Percentiles rank a stretch among this genome's conserved stretches.
phyloP scores from a whole-genome alignment of 2,329 filamentous ascomycete genomes.

The Penicillium concentricum region DNA sequence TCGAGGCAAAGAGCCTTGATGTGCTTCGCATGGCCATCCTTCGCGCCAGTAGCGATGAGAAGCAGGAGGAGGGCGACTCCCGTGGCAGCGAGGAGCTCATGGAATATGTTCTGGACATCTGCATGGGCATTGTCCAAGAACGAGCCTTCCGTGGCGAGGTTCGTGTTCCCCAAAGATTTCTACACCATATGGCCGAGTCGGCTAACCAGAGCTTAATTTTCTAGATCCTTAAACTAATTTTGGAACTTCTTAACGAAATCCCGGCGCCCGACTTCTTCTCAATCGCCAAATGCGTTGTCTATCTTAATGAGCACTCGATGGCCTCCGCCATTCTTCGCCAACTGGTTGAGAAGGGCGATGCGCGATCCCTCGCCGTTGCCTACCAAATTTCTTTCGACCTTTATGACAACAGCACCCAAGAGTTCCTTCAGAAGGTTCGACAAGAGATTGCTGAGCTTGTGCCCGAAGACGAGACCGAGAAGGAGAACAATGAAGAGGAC shows the following conservation, averaged over 20 bases:
- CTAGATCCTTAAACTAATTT: conserved; percentile 82
- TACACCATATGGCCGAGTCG: not conserved
- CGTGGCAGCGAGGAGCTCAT: conserved; percentile 83
- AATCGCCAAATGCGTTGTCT: conserved; percentile 96
- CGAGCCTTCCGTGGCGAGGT: conserved; percentile 74
- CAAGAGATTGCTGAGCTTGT: conserved; percentile 66
- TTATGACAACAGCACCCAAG: conserved; percentile 97
- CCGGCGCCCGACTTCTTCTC: conserved; percentile 95
- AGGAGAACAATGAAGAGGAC: conserved; percentile 52
- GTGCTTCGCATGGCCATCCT: conserved; percentile 84
- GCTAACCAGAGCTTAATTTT: conserved; percentile 1
- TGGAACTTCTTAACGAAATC: conserved; percentile 93
- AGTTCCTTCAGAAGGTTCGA: conserved; percentile 88
- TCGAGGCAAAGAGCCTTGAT: conserved; percentile 89
- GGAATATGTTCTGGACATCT: conserved; percentile 93
- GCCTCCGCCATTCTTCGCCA: conserved; percentile 82
- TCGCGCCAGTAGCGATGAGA: conserved; percentile 83
- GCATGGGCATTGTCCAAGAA: conserved; percentile 97
- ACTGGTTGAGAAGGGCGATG: conserved; percentile 75
- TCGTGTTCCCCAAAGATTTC: conserved; percentile 19
- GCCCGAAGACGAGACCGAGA: conserved; percentile 41
- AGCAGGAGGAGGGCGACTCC: conserved; percentile 59
- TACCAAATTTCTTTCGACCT: conserved; percentile 98
- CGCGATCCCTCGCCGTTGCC: conserved; percentile 76
- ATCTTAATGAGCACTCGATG: conserved; percentile 87